These are phyloP conservation scores for Suaeda aralocaspica DNA, from an alignment of 148 eudicot genomes.

Conservation along the genomic window DNA sequence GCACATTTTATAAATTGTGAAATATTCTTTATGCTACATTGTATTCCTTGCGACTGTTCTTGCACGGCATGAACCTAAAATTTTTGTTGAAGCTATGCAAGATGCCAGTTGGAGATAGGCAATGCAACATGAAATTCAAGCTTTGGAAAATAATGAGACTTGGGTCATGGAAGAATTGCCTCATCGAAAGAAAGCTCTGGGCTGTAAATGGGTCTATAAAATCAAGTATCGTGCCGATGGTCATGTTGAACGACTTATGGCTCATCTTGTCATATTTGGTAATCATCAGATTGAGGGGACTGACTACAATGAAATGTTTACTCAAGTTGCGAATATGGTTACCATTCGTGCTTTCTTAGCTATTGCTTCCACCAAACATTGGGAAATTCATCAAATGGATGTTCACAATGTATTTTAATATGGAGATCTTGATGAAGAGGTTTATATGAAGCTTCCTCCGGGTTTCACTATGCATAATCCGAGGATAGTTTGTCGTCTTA, in stretches of 20 bases:
- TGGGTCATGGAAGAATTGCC: neutral
- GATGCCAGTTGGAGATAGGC: neutral
- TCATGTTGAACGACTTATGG: neutral
- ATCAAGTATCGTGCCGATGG: neutral
- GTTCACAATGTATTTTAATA: too few relatives aligned
- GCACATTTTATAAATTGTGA: too few relatives aligned
- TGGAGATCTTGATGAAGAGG: neutral
- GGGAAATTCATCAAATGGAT: too few relatives aligned
- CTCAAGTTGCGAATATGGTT: too few relatives aligned
- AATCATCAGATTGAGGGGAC: neutral
- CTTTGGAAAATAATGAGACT: neutral
- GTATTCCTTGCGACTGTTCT: too few relatives aligned
- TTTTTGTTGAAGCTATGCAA: too few relatives aligned
- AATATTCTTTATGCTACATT: too few relatives aligned
- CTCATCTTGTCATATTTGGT: neutral
- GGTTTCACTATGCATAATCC: neutral
- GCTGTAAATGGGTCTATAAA: slow-evolving; percentile 8
- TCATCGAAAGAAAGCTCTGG: neutral
- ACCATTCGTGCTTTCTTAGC: too few relatives aligned
- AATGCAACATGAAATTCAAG: neutral
- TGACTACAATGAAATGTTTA: too few relatives aligned
- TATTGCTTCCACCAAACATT: too few relatives aligned
- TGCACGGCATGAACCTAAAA: too few relatives aligned
- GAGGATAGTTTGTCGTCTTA: neutral
- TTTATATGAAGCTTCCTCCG: slow-evolving; percentile 5